Evolutionary conservation across 257 asterid species (phyloP), one percentile per base, ranked within the genome.

Genomic region (Cruciata laevipes): DNA sequence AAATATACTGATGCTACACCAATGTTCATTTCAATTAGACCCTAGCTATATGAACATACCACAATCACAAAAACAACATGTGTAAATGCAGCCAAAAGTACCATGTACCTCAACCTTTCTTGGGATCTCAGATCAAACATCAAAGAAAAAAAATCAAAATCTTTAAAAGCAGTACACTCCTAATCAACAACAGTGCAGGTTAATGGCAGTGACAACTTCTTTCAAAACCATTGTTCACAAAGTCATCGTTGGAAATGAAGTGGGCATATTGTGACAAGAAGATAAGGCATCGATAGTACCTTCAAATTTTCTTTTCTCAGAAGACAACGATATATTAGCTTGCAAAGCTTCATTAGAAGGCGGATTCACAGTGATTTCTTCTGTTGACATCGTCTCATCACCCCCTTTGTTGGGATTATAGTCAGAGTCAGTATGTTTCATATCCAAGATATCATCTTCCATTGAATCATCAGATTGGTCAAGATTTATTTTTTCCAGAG

Each of bases 401-500:
- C 70, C 52, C 67, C 49, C 72, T 47, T 47, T 47, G 7, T 47
- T 47, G 16, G 55, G 55, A 47, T 47, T 47, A 47, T 47, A 17
- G 55, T 47, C 55, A 47, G 73, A 72, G 16, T 65, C 76, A 24
- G 27, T 24, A n/a, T 69, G 75, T 53, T 66, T 79, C 32, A 71
- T 47, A 59, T 79, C 81, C 53, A 56, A 55, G n/a, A 67, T 57
- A 66, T 79, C 83, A 73, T 79, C 83, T 52, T 79, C 81, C 74
- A 73, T 76, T 47, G 82, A 78, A 66, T 75, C 83, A 79, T 75
- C 83, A 69, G 78, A 73, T 51, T 79, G 83, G 44, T 79, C 81
- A 37, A 75, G 56, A 56, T 79, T 75, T 66, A 79, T 74, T 71
- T 73, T 79, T 73, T 75, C 83, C 49, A 73, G 72, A 32, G 71